Evolutionary conservation across 768 basidiomycete species (phyloP).

Genomic region (Trametes cinnabarina): DNA sequence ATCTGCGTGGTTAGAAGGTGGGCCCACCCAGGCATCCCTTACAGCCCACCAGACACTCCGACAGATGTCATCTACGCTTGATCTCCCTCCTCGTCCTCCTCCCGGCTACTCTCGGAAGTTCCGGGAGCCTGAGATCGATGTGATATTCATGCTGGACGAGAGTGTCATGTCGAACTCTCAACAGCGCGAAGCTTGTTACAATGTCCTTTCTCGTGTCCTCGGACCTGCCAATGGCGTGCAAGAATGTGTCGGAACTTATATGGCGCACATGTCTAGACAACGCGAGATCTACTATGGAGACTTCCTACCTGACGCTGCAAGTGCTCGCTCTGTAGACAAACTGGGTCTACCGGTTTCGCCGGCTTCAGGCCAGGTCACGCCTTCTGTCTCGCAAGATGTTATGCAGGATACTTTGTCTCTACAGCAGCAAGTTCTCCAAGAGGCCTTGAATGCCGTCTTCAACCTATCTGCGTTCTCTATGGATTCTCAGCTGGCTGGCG

Average conservation of each 20-base stretch:
- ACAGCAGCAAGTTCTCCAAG: not conserved
- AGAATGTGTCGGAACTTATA: conserved; percentile 53
- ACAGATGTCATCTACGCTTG: not conserved
- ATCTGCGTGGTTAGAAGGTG: not conserved
- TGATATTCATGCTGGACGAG: conserved; percentile 26
- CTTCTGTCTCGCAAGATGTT: not conserved
- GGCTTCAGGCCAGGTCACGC: no score
- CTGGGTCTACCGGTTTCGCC: not conserved
- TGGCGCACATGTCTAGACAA: conserved; percentile 48
- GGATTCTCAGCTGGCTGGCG: not conserved
- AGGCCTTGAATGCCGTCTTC: not conserved
- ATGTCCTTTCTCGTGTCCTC: conserved; percentile 48
- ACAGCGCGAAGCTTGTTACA: conserved; percentile 54
- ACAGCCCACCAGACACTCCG: not conserved
- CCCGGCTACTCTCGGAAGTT: conserved; percentile 6
- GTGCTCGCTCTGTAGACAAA: not conserved
- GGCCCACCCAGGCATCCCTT: not conserved
- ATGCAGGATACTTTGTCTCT: not conserved
- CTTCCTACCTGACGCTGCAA: conserved; percentile 21
- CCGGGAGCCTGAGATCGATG: conserved; percentile 7
- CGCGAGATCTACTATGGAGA: conserved; percentile 47
- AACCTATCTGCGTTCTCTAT: not conserved
- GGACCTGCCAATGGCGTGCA: conserved; percentile 45
- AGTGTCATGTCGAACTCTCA: conserved; percentile 37
- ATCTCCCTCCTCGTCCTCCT: not conserved